phyloP scores from a whole-genome alignment of 305 asterid genomes.

The Vinca major region DNA sequence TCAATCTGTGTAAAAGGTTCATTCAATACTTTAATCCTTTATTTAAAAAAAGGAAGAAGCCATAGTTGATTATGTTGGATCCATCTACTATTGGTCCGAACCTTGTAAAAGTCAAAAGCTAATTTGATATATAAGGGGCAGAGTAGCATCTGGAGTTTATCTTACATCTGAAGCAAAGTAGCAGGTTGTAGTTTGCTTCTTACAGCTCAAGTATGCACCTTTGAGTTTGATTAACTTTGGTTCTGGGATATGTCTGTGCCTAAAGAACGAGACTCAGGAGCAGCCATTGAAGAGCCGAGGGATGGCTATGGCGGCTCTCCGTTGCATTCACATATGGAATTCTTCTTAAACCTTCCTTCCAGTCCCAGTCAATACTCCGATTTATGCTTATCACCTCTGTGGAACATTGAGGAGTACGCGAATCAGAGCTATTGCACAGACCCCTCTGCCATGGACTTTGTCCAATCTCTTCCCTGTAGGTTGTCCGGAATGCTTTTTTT shows the following conservation, averaged over 20 bases:
- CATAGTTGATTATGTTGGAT: no score
- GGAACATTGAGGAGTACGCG: neutral
- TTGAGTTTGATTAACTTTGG: neutral
- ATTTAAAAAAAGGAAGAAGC: neutral
- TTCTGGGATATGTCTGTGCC: neutral
- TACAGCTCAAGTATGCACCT: no score
- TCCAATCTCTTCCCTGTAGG: neutral
- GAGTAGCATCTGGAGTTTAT: neutral
- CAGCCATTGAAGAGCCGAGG: neutral
- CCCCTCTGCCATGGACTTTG: neutral
- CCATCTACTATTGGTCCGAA: neutral
- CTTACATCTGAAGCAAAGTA: neutral
- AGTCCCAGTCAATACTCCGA: neutral
- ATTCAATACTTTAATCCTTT: neutral
- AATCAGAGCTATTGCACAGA: neutral
- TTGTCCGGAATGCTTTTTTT: neutral
- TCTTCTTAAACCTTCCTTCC: neutral
- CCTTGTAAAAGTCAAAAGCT: neutral
- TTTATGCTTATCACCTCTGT: neutral
- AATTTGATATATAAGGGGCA: neutral
- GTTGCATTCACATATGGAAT: neutral
- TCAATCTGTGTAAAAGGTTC: neutral
- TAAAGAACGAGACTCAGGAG: neutral
- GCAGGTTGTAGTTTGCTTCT: no score
- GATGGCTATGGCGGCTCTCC: neutral